Base-by-base conservation (phyloP, 495 filamentous ascomycete species). In the Evansstolkia leycettana region DNA sequence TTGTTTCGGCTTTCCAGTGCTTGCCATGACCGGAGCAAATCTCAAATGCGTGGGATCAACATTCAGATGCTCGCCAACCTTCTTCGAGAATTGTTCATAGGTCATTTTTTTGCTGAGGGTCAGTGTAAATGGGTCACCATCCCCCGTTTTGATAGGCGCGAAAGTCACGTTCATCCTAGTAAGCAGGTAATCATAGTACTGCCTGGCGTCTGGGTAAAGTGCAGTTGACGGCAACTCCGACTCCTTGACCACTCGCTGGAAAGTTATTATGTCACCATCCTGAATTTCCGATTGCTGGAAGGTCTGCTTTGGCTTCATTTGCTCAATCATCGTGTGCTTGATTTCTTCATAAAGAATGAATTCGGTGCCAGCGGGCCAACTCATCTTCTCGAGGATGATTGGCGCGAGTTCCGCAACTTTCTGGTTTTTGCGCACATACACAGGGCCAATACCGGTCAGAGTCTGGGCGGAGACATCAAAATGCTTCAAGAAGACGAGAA, bases 221-320 rank as follows among this genome's bases (percentile, higher is more conserved):
- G 64, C 62, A 5, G 58, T 60, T 11, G 55, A 40, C 15, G 61
- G 54, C 9, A 73, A 45, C 28, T 83, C 78, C 26, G 76, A 70
- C 13, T 84, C 78, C 40, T 67, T 70, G 20, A 76, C 51, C 10
- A 65, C 48, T 38, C 69, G 72, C 56, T 95, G 89, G 62, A 96
- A 94, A 44, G 87, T 94, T 19, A 99, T 74, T 46, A 99, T 94
- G 52, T 99, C 90, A 27, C 90, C 90, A 50, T 96, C 88, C 49
- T 95, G 89, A 28, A 99, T 84, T 54, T 99, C 90, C 2, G 89
- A 86, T 35, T 83, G 76, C 31, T 82, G 78, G 39, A 99, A 73
- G 0, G 85, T 81, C 47, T 83, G 72, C 54, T 93, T 96, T 1
- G 78, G 76, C 53, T 94, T 95, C 69, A 96, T 84, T 9, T 72